These are phyloP conservation scores for Talaromyces funiculosus DNA, from an alignment of 2,329 filamentous ascomycete species.

Conservation along the genomic window DNA sequence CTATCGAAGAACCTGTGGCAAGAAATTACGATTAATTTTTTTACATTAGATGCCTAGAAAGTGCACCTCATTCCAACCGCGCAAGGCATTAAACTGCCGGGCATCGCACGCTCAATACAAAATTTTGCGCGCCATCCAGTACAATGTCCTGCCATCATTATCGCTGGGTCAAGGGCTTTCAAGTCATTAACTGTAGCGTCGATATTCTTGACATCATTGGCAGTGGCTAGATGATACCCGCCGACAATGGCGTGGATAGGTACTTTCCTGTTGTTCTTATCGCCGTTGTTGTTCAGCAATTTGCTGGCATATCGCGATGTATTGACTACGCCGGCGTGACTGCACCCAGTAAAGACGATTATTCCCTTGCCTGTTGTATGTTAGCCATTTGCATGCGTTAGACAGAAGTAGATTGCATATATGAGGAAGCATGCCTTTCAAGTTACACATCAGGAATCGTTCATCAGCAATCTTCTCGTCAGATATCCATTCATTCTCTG, in stretches of 20 bases:
- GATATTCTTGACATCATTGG: slow-evolving; percentile 37
- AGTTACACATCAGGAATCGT: slow-evolving; percentile 48
- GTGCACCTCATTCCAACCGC: slow-evolving; percentile 45
- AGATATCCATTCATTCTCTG: slow-evolving; percentile 40
- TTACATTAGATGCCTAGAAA: slow-evolving; percentile 22
- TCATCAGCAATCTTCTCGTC: slow-evolving; percentile 51
- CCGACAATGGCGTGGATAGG: slow-evolving; percentile 49
- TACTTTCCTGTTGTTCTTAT: slow-evolving; percentile 17
- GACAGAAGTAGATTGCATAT: too few relatives aligned
- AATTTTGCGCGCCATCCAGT: slow-evolving; percentile 53
- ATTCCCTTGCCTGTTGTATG: slow-evolving; percentile 42
- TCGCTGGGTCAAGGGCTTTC: slow-evolving; percentile 41
- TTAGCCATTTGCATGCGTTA: neutral
- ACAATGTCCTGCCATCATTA: slow-evolving; percentile 52
- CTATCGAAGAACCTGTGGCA: neutral
- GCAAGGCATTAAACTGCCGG: slow-evolving; percentile 46
- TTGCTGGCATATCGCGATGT: slow-evolving; percentile 43
- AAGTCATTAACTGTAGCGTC: slow-evolving; percentile 46
- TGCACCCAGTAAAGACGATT: slow-evolving; percentile 53
- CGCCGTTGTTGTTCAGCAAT: slow-evolving; percentile 22
- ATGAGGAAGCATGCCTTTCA: slow-evolving; percentile 36
- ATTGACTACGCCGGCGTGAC: slow-evolving; percentile 53
- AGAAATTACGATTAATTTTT: neutral
- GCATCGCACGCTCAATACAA: slow-evolving; percentile 48
- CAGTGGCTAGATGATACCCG: slow-evolving; percentile 50